Conservation (phyloP, 768 basidiomycete species). For the Cubamyces lactineus region DNA sequence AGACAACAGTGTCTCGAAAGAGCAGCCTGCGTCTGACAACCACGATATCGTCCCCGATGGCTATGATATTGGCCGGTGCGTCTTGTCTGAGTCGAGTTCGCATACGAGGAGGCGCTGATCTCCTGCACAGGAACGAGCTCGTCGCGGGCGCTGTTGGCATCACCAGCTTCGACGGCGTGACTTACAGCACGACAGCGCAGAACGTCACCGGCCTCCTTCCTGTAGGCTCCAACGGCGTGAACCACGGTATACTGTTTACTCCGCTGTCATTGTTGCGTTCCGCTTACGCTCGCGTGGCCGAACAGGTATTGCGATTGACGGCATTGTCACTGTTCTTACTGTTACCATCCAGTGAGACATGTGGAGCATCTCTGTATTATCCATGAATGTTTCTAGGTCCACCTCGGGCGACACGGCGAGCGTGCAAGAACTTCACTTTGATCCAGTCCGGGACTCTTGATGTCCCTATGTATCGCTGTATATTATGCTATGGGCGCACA, state of each 20-base stretch:
- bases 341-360: slow-evolving; percentile 44
- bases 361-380: no score
- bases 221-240: slow-evolving; percentile 53
- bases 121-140: slow-evolving; percentile 39
- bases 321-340: slow-evolving; percentile 57
- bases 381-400: no score
- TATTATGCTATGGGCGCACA: background rate
- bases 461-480: background rate
- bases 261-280: background rate
- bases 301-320: slow-evolving; percentile 62
- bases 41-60: slow-evolving; percentile 52
- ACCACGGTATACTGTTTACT: slow-evolving; percentile 47
- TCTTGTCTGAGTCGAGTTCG: background rate
- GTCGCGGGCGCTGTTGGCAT: slow-evolving; percentile 43
- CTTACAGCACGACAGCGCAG: slow-evolving; percentile 48
- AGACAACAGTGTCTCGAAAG: slow-evolving; percentile 47
- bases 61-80: slow-evolving; percentile 52
- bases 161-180: slow-evolving; percentile 46
- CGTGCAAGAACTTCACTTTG: background rate
- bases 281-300: background rate
- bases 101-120: background rate
- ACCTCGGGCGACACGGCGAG: no score
- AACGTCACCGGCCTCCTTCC: slow-evolving; percentile 58
- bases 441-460: background rate
- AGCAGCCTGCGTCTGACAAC: slow-evolving; percentile 41